Evolutionary conservation across 495 filamentous ascomycete genomes (phyloP), one percentile per base, ranked within the genome.

Genomic region (Neurospora sublineolata): DNA sequence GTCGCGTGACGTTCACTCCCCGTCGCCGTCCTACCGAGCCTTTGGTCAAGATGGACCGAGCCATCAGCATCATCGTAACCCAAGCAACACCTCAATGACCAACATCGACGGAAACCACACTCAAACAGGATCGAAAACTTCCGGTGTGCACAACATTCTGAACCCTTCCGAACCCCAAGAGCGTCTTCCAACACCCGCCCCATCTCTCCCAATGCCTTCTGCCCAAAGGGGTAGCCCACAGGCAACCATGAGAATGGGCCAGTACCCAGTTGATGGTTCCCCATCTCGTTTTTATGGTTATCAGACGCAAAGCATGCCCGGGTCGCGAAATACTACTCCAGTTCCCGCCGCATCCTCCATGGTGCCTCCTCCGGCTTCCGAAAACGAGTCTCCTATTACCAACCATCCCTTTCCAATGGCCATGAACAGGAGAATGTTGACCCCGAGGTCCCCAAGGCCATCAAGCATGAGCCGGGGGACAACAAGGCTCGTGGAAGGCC

Each of bases 361-460:
- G 52, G 75, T 72, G 9, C 77, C 75, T 7, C 79, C 74, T 76
- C 72, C 77, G 4, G 72, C 78, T 37, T 71, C 73, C 36, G 82
- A 79, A 0, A 79, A 78, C 40, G 79, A 75, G n/a, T 84, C 83
- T 12, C 83, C 83, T 6, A 74, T 74, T 11, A 70, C 86, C 77
- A 69, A 79, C 80, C 64, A 82, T 72, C 73, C 81, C 75, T 77
- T 81, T 69, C 78, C 81, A 1, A 73, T 83, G 38, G 73, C 77
- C 44, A 77, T 76, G 68, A 69, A 79, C 27, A 84, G 88, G 68
- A 84, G 84, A 70, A 84, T 89, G n/a, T 82, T 92, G 75, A 89
- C 87, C 40, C 90, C 91, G 27, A 84, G 84, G 71, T 92, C 91
- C 18, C 90, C 91, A 37, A 81, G 84, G 27, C 82, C 86, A 16